Evolutionary conservation across 1,284 basidiomycete genomes (phyloP), one percentile per base, ranked within the genome.

Genomic region (Serendipita sp.): DNA sequence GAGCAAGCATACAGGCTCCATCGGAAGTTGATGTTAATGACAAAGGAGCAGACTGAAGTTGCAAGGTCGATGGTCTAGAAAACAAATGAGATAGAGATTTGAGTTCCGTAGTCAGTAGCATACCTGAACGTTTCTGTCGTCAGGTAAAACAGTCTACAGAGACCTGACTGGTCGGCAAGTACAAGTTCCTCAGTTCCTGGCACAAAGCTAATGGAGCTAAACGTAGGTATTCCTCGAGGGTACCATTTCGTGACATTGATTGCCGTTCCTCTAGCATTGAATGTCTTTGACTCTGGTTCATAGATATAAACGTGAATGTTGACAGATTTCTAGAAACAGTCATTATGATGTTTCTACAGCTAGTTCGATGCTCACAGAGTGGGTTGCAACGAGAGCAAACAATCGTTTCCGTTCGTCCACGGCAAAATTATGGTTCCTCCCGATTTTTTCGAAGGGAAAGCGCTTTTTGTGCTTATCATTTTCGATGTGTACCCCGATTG

Each of bases 101-200:
- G 29, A 10, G 53, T 3, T 12, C 12, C 17, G 34, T 26, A 53
- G 3, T 30, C 17, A 3, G 5, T 47, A 12, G 64, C 71, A 53
- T 42, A 82, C 81, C 81, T 70, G 64, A 80, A 81, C 61, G 79
- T 77, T 61, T 77, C 74, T 0, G 78, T 78, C 1, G 77, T 69
- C 29, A 81, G 66, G 3, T 80, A 82, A 66, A 77, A 83, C 1
- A 82, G 74, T 1, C 81, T 70, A 3, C 74, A 75, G 29, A 72
- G 73, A 0, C 69, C 69, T 8, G 61, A 67, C 3, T 73, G 71
- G 64, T 82, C 80, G 3, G 82, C 70, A 2, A 83, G 67, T 0
- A 78, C 65, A 1, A 83, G 63, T 64, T 82, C 80, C 63, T 83
- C 80, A 38, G 67, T 58, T 74, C 79, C 77, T 32, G 69, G 72